Base-by-base conservation (phyloP, 805 yeast species). In the Kluyveromyces aestuarii region DNA sequence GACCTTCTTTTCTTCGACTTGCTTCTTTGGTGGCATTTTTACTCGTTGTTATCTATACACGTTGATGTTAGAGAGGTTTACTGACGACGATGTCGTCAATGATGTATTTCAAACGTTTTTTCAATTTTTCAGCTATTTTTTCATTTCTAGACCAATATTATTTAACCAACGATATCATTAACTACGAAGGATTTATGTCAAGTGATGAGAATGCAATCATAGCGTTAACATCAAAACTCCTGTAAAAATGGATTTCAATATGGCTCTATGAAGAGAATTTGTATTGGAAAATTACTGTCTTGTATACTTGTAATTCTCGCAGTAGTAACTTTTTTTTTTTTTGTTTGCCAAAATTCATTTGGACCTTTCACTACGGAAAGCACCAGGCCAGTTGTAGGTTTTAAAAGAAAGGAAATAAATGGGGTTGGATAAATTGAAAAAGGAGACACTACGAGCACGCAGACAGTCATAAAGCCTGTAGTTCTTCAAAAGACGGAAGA, bases 1-100 rank as follows among this genome's bases (percentile, higher is more conserved):
- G 59, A 87, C 74, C 64, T 85, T 86, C 63, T 82, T 80, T 51
- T 75, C 72, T 53, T 76, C 66, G 36, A 77, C 69, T 48, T 68
- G 63, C 57, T 66, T 66, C 68, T 66, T 66, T 65, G 70, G 70
- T 47, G 70, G 70, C 70, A 66, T 66, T 27, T 37, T 55, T 42
- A 19, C 40, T 27, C 16, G 39, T 19, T 43, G 6, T 33, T 8
- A 11, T 9, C 36, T 27, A 35, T 41, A n/a, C 21, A 41, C 16
- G 27, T 25, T 41, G 44, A 7, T 13, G 35, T 8, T 30, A 5
- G 35, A 13, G 35, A 30, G 14, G 35, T 5, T 30, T 30, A 30
- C 14, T 30, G 14, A 7, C 35, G 35, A 30, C 35, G 14, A 10
- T 30, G 35, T 11, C 35, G 35, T 30, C 11, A 13, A 8, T 30